phyloP scores from a whole-genome alignment of 2,329 filamentous ascomycete species.

The Botrytis galanthina region DNA sequence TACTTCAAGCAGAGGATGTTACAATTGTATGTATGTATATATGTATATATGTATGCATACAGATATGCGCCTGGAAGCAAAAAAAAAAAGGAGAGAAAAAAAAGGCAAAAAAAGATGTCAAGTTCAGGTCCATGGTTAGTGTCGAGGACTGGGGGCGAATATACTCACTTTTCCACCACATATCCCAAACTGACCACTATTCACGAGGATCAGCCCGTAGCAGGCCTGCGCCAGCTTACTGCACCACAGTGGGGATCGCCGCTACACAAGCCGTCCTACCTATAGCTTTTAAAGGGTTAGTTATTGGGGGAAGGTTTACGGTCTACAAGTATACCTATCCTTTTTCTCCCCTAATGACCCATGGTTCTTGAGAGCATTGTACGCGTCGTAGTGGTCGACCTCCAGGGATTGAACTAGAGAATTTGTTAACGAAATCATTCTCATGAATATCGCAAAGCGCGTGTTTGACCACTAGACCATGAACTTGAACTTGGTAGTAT shows the following conservation, averaged over 20 bases:
- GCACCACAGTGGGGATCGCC: constrained; percentile 1
- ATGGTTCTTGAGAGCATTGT: neutral
- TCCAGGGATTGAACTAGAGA: neutral
- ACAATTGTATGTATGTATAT: neutral
- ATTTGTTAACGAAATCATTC: neutral
- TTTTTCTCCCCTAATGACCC: neutral
- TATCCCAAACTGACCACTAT: constrained; percentile 7
- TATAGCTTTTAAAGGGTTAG: constrained; percentile 6
- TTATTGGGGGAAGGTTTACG: neutral
- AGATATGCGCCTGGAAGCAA: neutral
- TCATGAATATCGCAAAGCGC: neutral
- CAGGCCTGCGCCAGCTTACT: constrained; percentile 12
- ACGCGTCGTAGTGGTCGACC: constrained; percentile 12
- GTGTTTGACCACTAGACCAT: constrained; percentile 10
- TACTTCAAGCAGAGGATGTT: neutral
- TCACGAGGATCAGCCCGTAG: constrained; percentile 9
- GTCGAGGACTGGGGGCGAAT: neutral
- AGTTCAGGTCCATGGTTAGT: constrained; percentile 8
- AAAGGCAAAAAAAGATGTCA: neutral
- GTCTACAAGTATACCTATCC: constrained; percentile 10
- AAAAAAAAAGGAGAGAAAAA: neutral
- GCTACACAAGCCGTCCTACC: constrained; percentile 11
- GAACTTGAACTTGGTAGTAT: constrained; percentile 12
- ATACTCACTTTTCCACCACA: constrained; percentile 6
- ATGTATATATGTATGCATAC: neutral